phyloP scores from a whole-genome alignment of 768 basidiomycete genomes.

The Tephrocybe sp. region DNA sequence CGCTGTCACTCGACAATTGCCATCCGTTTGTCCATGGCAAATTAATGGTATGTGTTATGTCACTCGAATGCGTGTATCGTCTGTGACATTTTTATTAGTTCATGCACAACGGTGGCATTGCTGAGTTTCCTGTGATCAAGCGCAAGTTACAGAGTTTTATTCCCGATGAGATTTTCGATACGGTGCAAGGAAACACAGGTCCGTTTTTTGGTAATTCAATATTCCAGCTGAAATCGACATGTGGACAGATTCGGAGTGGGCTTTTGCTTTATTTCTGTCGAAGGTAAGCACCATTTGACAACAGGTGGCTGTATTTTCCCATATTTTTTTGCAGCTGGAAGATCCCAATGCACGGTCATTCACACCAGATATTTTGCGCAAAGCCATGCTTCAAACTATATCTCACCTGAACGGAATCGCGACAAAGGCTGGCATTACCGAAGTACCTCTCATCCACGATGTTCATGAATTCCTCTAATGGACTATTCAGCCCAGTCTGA shows the following conservation, averaged over 20 bases:
- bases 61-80: not conserved
- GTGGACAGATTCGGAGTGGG: conserved; percentile 88
- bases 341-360: conserved; percentile 77
- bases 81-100: conserved; percentile 47
- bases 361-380: conserved; percentile 64
- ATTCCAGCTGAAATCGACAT: not conserved
- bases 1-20: conserved; percentile 89
- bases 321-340: conserved; percentile 53
- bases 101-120: conserved; percentile 97
- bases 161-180: conserved; percentile 80
- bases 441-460: conserved; percentile 38
- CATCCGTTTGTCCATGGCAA: conserved; percentile 93
- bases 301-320: not conserved
- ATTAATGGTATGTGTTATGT: conserved; percentile 66
- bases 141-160: conserved; percentile 73
- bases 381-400: conserved; percentile 90
- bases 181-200: conserved; percentile 94
- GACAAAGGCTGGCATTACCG: conserved; percentile 67
- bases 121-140: conserved; percentile 79
- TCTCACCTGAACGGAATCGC: conserved; percentile 72
- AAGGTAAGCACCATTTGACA: conserved; percentile 40
- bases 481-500: conserved; percentile 64
- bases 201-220: conserved; percentile 12
- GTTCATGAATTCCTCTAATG: not conserved
- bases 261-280: conserved; percentile 88